A percentile compares a stretch with the other conserved stretches of the same genome.
Evolutionary conservation across 306 rosid genomes (phyloP).

Genomic region (Rosa persica): DNA sequence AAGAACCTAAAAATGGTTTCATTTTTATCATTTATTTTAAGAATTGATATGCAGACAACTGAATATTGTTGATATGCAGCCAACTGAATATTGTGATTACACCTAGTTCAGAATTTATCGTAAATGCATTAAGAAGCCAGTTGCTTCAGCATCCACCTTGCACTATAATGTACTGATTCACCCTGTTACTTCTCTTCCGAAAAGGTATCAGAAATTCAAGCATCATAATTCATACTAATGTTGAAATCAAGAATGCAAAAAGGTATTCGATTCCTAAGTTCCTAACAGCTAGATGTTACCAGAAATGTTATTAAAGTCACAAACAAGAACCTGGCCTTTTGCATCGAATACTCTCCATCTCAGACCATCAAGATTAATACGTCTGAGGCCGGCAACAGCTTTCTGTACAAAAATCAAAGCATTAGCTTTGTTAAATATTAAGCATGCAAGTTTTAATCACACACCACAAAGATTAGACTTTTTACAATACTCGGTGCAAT

Average conservation of each 20-base stretch:
- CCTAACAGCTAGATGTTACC: neutral
- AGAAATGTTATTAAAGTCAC: neutral
- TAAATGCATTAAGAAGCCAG: neutral
- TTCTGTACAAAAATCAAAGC: constrained; percentile 38
- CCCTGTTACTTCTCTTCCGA: neutral
- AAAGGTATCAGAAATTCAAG: neutral
- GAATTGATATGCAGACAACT: constrained; percentile 10
- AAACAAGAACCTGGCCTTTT: constrained; percentile 72
- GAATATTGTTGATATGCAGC: constrained; percentile 11
- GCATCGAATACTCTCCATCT: constrained; percentile 93
- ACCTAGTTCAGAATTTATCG: neutral
- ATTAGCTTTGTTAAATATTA: neutral
- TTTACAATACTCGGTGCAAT: neutral
- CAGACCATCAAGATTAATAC: constrained; percentile 83
- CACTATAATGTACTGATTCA: neutral
- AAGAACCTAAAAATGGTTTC: constrained; percentile 55
- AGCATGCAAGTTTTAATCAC: neutral
- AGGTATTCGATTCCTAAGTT: no score
- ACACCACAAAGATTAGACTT: neutral
- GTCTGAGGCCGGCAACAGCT: constrained; percentile 86
- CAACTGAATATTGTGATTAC: neutral
- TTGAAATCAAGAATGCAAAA: neutral
- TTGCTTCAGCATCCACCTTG: constrained; percentile 1
- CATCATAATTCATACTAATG: neutral
- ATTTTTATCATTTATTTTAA: constrained; percentile 18